Percentiles rank a stretch among this genome's conserved stretches.
phyloP scores from a whole-genome alignment of 1,284 basidiomycete genomes.

The Ceratobasidium sp. region DNA sequence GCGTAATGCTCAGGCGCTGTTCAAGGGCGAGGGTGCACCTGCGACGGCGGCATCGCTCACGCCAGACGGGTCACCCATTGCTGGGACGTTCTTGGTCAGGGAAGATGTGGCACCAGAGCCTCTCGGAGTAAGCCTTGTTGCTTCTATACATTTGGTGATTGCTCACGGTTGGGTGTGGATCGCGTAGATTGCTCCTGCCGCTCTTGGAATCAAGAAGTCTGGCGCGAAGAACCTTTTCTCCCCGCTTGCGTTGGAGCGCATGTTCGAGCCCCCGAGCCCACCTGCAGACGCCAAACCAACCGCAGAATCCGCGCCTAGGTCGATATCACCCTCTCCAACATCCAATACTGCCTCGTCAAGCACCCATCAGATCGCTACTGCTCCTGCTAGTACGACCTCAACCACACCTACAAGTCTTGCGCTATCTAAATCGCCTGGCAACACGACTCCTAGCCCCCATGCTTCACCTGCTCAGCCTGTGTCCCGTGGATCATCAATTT shows the following conservation, averaged over 20 bases:
- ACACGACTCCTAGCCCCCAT: slow-evolving; percentile 40
- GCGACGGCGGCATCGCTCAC: neutral
- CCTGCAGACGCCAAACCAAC: slow-evolving; percentile 61
- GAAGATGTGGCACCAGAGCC: slow-evolving; percentile 73
- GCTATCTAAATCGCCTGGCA: slow-evolving; percentile 30
- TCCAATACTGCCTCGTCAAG: slow-evolving; percentile 3
- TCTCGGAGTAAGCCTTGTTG: slow-evolving; percentile 59
- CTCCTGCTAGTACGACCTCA: slow-evolving; percentile 26
- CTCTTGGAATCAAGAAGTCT: slow-evolving; percentile 51
- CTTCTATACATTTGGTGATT: slow-evolving; percentile 23
- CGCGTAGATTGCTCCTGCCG: slow-evolving; percentile 28
- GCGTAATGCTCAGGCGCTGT: slow-evolving; percentile 12
- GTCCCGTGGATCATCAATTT: neutral
- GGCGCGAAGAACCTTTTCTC: slow-evolving; percentile 85
- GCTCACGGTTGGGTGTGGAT: neutral
- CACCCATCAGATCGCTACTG: slow-evolving; percentile 46
- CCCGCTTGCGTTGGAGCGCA: slow-evolving; percentile 83
- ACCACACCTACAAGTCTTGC: slow-evolving; percentile 13
- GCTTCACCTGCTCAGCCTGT: slow-evolving; percentile 7
- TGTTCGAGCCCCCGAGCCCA: slow-evolving; percentile 92
- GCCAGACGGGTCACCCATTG: slow-evolving; percentile 41
- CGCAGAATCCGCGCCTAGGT: slow-evolving; percentile 49
- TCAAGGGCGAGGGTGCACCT: neutral
- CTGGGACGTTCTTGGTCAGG: slow-evolving; percentile 84
- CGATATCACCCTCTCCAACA: slow-evolving; percentile 52